Base-by-base conservation (phyloP, 2,329 filamentous ascomycete genomes). In the Fusarium domesticum region DNA sequence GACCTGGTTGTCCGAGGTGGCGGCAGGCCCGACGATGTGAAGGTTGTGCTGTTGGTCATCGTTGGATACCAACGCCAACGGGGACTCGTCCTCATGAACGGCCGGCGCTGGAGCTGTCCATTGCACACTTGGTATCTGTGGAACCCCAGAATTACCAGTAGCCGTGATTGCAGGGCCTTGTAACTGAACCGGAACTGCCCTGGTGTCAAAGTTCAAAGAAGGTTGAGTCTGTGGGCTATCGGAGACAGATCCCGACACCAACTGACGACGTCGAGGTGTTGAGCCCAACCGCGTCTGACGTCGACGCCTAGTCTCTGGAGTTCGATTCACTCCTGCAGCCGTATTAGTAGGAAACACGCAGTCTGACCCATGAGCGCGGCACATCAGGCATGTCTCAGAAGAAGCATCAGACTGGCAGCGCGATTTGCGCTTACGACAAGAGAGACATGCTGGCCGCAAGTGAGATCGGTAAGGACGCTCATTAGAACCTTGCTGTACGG, bases 371-470 rank as follows among this genome's bases (percentile, higher is more conserved):
- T 82, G 77, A 16, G 78, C 74, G 31, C 73, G 73, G 60, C 80
- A 84, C 57, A 82, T 71, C 7, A 81, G 63, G 54, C 80, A 84
- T 6, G 70, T 70, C 39, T 74, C 65, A 2, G 74, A 70, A 5
- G 72, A 70, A 12, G 75, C 64, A 54, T 81, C 78, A 19, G 79
- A 73, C 15, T 78, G 80, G 58, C 81, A 84, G 51, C 81, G 71
- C 2, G 78, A 80, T 60, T 83, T 83, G 47, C 81, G 73, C 47
- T 74, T 74, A 41, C 81, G 72, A 57, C 81, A 84, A 12, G 78
- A 67, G 40, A 78, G 66, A 64, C 81, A 84, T 7, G 80, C 80
- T 38, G 80, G 78, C 31, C 76, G 74, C 48, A 80, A 73, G 64
- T 83, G 80, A 6, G 80, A 83, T 47, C 80, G 70, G 57, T 83